These are phyloP conservation scores for Macrophomina pseudophaseolina DNA, from an alignment of 2,329 filamentous ascomycete genomes.

Conservation along the genomic window DNA sequence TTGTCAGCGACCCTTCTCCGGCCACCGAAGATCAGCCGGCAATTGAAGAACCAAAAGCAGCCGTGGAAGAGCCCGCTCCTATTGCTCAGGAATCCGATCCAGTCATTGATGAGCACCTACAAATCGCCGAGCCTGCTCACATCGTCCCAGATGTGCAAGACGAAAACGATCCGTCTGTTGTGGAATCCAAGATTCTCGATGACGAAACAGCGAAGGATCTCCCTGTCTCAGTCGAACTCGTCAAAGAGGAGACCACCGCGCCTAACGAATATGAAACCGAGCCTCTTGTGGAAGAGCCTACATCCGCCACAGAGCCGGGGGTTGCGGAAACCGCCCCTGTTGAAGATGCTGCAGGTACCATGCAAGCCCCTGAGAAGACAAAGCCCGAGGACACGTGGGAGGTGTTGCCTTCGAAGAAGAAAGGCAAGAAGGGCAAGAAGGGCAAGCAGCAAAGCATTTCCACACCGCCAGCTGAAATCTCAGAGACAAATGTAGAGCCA, in stretches of 20 bases:
- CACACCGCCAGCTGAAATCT: slow-evolving; percentile 26
- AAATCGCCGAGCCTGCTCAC: neutral
- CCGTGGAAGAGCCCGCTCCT: neutral
- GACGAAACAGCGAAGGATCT: neutral
- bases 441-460: slow-evolving; percentile 28
- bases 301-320: neutral
- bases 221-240: neutral
- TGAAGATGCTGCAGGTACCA: neutral
- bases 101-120: neutral
- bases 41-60: neutral
- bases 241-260: neutral
- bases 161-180: neutral
- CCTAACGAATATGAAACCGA: neutral
- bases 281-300: neutral
- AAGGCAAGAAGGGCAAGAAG: slow-evolving; percentile 37
- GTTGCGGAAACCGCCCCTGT: neutral
- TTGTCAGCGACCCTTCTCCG: too few species aligned
- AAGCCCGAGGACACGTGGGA: neutral
- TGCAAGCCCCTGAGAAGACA: neutral
- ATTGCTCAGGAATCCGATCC: neutral
- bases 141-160: neutral
- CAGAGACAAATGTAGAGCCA: neutral
- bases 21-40: neutral
- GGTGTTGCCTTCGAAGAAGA: slow-evolving; percentile 32
- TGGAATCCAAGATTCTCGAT: neutral